These are phyloP conservation scores for Amphicarpaea edgeworthii DNA, from an alignment of 306 rosid species.

Conservation along the genomic window DNA sequence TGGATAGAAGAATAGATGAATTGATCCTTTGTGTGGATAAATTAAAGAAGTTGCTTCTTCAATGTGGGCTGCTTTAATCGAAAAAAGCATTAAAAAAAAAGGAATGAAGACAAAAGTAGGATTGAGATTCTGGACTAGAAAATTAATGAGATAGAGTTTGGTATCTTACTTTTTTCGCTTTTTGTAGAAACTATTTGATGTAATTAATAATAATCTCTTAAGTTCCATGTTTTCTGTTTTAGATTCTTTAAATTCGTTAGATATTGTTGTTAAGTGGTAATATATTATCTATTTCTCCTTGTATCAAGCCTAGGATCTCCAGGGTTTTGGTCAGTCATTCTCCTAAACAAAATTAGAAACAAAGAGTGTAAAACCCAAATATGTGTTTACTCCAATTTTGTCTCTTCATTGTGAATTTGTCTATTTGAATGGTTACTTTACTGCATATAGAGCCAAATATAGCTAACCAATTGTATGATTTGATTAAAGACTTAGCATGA, in stretches of 20 bases:
- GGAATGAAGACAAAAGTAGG: constrained; percentile 7
- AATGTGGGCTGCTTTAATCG: constrained; percentile 26
- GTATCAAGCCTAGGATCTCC: constrained; percentile 28
- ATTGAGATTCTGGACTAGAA: neutral
- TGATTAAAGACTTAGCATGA: neutral
- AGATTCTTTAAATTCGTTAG: constrained; percentile 2
- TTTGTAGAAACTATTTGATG: constrained; percentile 11
- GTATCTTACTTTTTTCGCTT: constrained; percentile 15
- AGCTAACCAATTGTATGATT: constrained; percentile 19
- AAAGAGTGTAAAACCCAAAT: neutral
- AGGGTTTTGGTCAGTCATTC: neutral
- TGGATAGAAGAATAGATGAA: neutral
- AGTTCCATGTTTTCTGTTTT: constrained; percentile 10
- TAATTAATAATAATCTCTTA: neutral
- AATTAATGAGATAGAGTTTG: constrained; percentile 1
- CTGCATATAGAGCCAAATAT: no score
- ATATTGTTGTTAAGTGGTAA: neutral
- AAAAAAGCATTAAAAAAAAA: constrained; percentile 43
- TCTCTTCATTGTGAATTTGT: constrained; percentile 21
- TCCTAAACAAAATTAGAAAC: constrained; percentile 12
- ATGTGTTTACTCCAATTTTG: neutral
- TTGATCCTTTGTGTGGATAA: constrained; percentile 22
- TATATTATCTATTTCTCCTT: constrained; percentile 4
- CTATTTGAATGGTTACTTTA: constrained; percentile 1
- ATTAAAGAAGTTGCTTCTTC: constrained; percentile 2